These are phyloP conservation scores for Neofusicoccum cordaticola DNA, from an alignment of 2,329 filamentous ascomycete species.

Conservation along the genomic window DNA sequence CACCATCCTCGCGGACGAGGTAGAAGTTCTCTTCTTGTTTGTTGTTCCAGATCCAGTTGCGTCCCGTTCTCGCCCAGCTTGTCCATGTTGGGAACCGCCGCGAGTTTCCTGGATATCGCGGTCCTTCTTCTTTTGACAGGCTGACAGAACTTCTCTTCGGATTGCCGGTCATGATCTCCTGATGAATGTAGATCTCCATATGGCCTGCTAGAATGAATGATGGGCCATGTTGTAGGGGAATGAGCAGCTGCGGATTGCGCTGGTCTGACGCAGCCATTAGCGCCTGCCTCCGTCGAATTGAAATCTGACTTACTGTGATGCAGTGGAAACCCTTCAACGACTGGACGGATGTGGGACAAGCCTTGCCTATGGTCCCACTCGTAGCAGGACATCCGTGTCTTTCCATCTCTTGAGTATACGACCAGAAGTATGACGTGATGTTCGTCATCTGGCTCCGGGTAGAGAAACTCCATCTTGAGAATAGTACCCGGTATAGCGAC, in stretches of 20 bases:
- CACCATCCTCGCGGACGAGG: conserved; percentile 82
- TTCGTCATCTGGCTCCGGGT: conserved; percentile 64
- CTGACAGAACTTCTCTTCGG: conserved; percentile 24
- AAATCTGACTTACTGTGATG: not conserved
- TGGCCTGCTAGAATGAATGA: conserved; percentile 42
- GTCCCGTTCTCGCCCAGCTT: conserved; percentile 76
- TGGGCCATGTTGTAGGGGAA: conserved; percentile 40
- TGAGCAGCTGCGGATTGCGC: conserved; percentile 36
- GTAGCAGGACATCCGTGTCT: conserved; percentile 50
- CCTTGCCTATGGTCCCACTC: conserved; percentile 52
- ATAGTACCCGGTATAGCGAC: conserved; percentile 66
- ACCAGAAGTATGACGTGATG: conserved; percentile 75
- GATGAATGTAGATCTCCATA: conserved; percentile 36
- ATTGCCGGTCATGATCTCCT: conserved; percentile 40
- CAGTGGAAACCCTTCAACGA: conserved; percentile 12
- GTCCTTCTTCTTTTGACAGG: conserved; percentile 35
- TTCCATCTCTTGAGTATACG: conserved; percentile 45
- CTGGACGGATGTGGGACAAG: conserved; percentile 23
- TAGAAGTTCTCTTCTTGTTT: conserved; percentile 75
- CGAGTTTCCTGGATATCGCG: conserved; percentile 42
- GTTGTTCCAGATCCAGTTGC: conserved; percentile 56
- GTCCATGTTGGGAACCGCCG: conserved; percentile 64
- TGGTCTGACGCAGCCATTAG: conserved; percentile 27
- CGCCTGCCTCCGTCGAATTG: conserved; percentile 14
- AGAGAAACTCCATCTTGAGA: conserved; percentile 81